Conservation (phyloP, 345 rosid genomes). For the Syzygium oleosum region DNA sequence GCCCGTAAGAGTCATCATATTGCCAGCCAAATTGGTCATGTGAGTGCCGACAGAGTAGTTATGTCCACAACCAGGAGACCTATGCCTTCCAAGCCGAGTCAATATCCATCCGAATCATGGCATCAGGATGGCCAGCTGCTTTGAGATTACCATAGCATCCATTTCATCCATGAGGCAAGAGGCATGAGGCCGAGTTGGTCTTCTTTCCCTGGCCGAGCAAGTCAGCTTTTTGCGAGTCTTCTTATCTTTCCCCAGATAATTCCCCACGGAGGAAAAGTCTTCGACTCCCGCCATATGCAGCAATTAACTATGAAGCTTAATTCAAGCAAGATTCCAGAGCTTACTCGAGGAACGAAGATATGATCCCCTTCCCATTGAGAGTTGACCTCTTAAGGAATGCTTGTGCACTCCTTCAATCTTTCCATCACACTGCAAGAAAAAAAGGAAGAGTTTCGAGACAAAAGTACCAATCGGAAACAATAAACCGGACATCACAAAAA, state of each 20-base stretch:
- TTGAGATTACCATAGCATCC: background rate
- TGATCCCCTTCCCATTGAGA: background rate
- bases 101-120: background rate
- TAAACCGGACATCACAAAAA: background rate
- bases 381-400: background rate
- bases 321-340: background rate
- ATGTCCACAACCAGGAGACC: background rate
- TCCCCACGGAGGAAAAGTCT: background rate
- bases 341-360: background rate
- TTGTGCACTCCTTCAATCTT: slow-evolving; percentile 18
- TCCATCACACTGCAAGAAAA: slow-evolving; percentile 30
- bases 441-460: background rate
- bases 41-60: background rate
- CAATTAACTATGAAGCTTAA: background rate
- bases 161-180: background rate
- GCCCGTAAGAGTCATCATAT: background rate
- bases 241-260: background rate
- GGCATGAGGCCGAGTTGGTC: too few relatives aligned
- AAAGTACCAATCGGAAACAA: background rate
- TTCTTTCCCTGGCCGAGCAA: too few relatives aligned
- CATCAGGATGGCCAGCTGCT: background rate
- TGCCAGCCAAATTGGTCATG: background rate
- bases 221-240: background rate
- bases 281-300: background rate
- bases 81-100: background rate